These are phyloP conservation scores for Ophiobolus disseminans DNA, from an alignment of 2,329 filamentous ascomycete species.

Conservation along the genomic window DNA sequence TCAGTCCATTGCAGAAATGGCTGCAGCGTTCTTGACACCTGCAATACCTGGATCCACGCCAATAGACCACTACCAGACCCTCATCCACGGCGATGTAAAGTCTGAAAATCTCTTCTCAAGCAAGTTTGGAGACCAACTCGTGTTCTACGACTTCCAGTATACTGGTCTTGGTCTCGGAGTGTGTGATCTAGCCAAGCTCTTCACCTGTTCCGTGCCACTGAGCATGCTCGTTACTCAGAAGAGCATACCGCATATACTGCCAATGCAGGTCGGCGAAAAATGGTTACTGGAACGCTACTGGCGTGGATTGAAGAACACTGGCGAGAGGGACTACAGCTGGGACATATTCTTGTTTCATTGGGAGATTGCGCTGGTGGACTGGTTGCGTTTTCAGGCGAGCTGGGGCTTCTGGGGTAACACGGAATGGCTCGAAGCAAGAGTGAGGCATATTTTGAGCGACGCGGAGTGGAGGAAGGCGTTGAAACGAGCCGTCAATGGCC, in stretches of 20 bases:
- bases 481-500: too few species aligned
- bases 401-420: constrained; percentile 50
- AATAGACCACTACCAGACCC: constrained; percentile 57
- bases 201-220: constrained; percentile 69
- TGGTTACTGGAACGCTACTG: constrained; percentile 61
- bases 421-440: constrained; percentile 44
- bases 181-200: constrained; percentile 71
- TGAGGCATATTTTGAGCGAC: constrained; percentile 34
- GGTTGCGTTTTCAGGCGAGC: constrained; percentile 59
- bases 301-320: constrained; percentile 40
- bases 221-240: constrained; percentile 55
- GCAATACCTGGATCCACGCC: constrained; percentile 35
- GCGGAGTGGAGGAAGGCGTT: constrained; percentile 27
- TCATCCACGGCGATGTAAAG: constrained; percentile 74
- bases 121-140: constrained; percentile 57
- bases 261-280: constrained; percentile 61
- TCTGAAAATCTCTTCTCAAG: constrained; percentile 72
- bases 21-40: constrained; percentile 60
- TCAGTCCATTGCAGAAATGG: constrained; percentile 59
- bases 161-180: constrained; percentile 69
- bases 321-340: constrained; percentile 60
- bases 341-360: constrained; percentile 64
- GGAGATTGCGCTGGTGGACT: constrained; percentile 72
- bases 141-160: constrained; percentile 75
- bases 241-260: constrained; percentile 48